phyloP scores from a whole-genome alignment of 2,329 filamentous ascomycete species.

The Diaporthe destruens region DNA sequence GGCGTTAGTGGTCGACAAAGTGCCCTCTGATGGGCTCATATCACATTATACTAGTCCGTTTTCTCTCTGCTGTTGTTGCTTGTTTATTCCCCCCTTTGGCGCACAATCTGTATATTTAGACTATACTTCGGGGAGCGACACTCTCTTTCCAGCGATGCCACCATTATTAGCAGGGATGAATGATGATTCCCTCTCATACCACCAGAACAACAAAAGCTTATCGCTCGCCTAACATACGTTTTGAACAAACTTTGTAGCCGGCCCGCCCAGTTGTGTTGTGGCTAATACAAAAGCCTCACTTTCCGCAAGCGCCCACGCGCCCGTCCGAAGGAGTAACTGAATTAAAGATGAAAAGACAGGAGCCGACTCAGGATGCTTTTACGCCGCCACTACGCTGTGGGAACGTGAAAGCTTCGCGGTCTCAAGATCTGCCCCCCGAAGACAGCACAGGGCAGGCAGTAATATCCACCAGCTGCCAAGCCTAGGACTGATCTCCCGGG shows the following conservation, averaged over 20 bases:
- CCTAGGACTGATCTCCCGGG: neutral
- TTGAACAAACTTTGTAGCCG: neutral
- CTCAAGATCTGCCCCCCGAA: constrained; percentile 22
- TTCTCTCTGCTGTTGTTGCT: neutral
- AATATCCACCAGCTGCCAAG: too few relatives aligned
- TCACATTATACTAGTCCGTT: neutral
- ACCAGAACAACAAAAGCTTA: too few relatives aligned
- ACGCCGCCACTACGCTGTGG: too few relatives aligned
- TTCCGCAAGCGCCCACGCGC: neutral
- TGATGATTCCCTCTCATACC: neutral
- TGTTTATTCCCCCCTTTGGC: neutral
- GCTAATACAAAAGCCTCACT: neutral
- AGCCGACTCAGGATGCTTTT: neutral
- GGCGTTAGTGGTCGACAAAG: neutral
- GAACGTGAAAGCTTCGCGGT: neutral
- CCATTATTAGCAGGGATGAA: constrained; percentile 5
- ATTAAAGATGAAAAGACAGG: constrained; percentile 10
- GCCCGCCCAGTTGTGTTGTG: neutral
- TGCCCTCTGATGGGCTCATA: constrained; percentile 12
- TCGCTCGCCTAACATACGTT: neutral
- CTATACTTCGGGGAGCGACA: neutral
- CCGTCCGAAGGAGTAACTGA: neutral
- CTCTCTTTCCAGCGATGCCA: constrained; percentile 1
- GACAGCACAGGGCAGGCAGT: neutral
- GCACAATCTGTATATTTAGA: constrained; percentile 7